Conservation (phyloP, 1,284 basidiomycete genomes). For the Golubevia sp. region DNA sequence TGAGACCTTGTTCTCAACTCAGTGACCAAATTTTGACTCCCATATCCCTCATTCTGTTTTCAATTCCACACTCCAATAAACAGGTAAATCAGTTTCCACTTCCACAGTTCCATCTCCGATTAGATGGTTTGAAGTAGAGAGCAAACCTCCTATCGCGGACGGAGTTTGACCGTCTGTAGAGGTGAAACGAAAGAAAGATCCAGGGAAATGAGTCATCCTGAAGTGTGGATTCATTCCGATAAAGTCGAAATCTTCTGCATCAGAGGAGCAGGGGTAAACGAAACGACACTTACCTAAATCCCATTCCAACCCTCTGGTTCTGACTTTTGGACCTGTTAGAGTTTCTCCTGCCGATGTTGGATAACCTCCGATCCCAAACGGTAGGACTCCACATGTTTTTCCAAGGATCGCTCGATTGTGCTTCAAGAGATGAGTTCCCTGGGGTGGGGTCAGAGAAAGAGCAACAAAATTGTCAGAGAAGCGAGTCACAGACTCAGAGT, state of each 20-base stretch:
- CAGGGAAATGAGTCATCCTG: not conserved
- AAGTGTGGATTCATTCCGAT: not conserved
- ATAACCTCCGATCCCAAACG: conserved; percentile 18
- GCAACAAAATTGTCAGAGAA: not conserved
- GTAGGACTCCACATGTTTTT: conserved; percentile 50
- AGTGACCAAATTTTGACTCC: too few relatives aligned
- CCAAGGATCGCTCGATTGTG: conserved; percentile 33
- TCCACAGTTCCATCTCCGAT: conserved; percentile 19
- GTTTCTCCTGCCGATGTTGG: conserved; percentile 7
- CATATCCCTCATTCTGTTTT: too few relatives aligned
- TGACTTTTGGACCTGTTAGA: conserved; percentile 23
- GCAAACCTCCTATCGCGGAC: conserved; percentile 41
- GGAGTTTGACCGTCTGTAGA: conserved; percentile 6
- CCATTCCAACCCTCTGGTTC: conserved; percentile 52
- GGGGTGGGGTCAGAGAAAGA: not conserved
- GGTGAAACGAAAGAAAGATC: not conserved
- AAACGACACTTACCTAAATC: conserved; percentile 32
- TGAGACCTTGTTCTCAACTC: too few relatives aligned
- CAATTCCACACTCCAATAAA: conserved; percentile 56
- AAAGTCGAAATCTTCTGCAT: not conserved
- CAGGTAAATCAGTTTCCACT: conserved; percentile 37
- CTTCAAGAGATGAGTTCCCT: conserved; percentile 28
- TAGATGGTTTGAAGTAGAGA: conserved; percentile 57
- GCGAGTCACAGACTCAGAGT: too few relatives aligned
- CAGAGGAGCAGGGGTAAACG: not conserved